These are phyloP conservation scores for Lizanozyma gosingica DNA, from an alignment of 1,139 yeast species.

Conservation along the genomic window DNA sequence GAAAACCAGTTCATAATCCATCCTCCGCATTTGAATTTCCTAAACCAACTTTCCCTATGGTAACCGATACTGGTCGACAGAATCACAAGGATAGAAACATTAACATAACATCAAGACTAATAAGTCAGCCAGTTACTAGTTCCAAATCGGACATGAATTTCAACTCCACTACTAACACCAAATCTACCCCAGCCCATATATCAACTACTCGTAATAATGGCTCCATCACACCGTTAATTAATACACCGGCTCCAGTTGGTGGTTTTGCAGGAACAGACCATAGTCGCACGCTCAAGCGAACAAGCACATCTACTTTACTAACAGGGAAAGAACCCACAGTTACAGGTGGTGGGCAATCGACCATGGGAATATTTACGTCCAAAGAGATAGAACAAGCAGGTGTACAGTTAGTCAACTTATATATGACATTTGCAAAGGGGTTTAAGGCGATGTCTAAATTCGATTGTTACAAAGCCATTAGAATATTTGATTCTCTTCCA, in stretches of 20 bases:
- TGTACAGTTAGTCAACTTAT: slow-evolving; percentile 39
- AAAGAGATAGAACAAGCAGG: slow-evolving; percentile 37
- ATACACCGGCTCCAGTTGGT: neutral
- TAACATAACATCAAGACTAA: neutral
- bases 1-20: neutral
- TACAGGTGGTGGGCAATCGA: neutral
- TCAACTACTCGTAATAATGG: neutral
- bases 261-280: neutral
- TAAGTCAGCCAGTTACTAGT: neutral
- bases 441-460: slow-evolving; percentile 55
- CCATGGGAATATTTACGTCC: slow-evolving; percentile 7
- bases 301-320: neutral
- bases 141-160: neutral
- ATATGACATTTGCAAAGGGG: slow-evolving; percentile 57
- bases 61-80: neutral
- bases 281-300: neutral
- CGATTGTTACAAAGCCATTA: slow-evolving; percentile 75
- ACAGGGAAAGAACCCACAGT: neutral
- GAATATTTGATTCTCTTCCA: slow-evolving; percentile 56
- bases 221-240: neutral
- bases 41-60: neutral
- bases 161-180: neutral
- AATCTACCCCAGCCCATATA: neutral
- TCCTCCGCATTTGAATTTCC: neutral
- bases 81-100: neutral